Base-by-base conservation (phyloP, 345 rosid genomes). In the Lepidium sativum region DNA sequence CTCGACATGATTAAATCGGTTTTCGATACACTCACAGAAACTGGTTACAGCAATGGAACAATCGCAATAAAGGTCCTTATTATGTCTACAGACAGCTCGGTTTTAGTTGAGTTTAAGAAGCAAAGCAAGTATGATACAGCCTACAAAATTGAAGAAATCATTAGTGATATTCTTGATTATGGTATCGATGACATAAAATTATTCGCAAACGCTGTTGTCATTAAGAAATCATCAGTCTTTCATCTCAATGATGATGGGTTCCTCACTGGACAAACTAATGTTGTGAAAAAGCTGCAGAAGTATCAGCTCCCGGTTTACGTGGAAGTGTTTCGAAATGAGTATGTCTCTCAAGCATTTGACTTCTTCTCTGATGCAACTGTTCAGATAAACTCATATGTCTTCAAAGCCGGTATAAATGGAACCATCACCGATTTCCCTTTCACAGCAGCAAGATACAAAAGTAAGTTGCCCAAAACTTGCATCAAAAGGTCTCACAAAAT, bases 261-360 rank as follows among this genome's bases (percentile, higher is more conserved):
- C 65, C 33, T 82, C 35, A 77, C 67, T 8, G 18, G 67, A 25
- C 4, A 0, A 18, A 81, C 92, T 20, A 25, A 80, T 18, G 71
- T 80, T 10, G 82, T 85, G 25, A 4, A 65, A 33, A 82, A 44
- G 66, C 76, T 90, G 12, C 69, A 39, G 6, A 60, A 77, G 37
- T 65, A 63, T 54, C 58, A 81, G 16, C 84, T 90, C 10, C 34
- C 81, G 1, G 91, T 87, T 67, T 85, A 82, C 39, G 91, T 80
- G 11, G 67, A 78, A 72, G 54, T 68, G 27, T 85, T 90, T 78
- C 71, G 75, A 54, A 90, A 90, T 44, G 97, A 90, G 75, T 90
- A 81, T 68, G 59, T 77, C 15, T 84, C 95, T 66, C 95, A 85
- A 69, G 71, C 91, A 31, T 90, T 79, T 89, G 97, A 90, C 70